These are phyloP conservation scores for Agaricus sinodeliciosus DNA, from an alignment of 768 basidiomycete genomes.

Conservation along the genomic window DNA sequence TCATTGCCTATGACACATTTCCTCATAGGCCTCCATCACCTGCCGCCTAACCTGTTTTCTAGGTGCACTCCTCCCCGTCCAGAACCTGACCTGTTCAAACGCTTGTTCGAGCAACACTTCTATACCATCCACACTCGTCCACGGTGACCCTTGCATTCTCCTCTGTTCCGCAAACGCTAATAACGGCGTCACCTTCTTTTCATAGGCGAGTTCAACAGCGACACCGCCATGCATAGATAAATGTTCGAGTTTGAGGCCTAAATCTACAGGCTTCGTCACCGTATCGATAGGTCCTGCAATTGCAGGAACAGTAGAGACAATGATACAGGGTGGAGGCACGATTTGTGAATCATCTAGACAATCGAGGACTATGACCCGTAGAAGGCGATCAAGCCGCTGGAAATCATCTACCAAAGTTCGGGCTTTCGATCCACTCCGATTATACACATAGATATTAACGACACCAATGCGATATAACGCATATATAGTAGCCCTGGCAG, in stretches of 20 bases:
- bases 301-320: slow-evolving; percentile 70
- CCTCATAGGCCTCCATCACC: slow-evolving; percentile 38
- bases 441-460: slow-evolving; percentile 59
- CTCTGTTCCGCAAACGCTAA: slow-evolving; percentile 41
- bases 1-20: slow-evolving; percentile 6
- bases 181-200: slow-evolving; percentile 60
- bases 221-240: slow-evolving; percentile 24
- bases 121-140: slow-evolving; percentile 56
- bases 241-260: slow-evolving; percentile 40
- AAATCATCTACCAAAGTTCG: slow-evolving; percentile 52
- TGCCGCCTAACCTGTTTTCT: slow-evolving; percentile 31
- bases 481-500: slow-evolving; percentile 72
- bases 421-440: slow-evolving; percentile 60
- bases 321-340: slow-evolving; percentile 39
- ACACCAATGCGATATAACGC: slow-evolving; percentile 59
- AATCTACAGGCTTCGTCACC: slow-evolving; percentile 25
- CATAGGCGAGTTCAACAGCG: slow-evolving; percentile 75
- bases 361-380: slow-evolving; percentile 46
- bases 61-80: slow-evolving; percentile 52
- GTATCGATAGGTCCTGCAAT: slow-evolving; percentile 22
- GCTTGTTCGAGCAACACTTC: slow-evolving; percentile 70
- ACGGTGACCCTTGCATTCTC: slow-evolving; percentile 25
- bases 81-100: slow-evolving; percentile 52
- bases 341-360: slow-evolving; percentile 33
- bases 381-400: slow-evolving; percentile 30